phyloP scores from a whole-genome alignment of 2,329 filamentous ascomycete genomes.

The Lachnellula suecica region DNA sequence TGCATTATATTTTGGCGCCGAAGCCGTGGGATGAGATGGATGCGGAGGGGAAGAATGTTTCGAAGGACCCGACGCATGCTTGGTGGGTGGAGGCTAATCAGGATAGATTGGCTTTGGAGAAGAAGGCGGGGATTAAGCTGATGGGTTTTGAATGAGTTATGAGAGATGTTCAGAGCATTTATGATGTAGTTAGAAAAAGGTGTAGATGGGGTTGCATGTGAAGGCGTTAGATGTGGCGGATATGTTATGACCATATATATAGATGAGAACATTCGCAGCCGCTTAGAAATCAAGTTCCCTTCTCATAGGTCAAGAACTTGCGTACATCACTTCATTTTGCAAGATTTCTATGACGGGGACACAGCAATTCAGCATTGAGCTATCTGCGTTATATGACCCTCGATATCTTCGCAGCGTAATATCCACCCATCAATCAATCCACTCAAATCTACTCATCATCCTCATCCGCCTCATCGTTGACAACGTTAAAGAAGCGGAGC shows the following conservation, averaged over 20 bases:
- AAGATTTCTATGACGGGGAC: background rate
- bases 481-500: slow-evolving; percentile 99
- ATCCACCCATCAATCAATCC: slow-evolving; percentile 6
- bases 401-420: slow-evolving; percentile 10
- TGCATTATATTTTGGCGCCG: slow-evolving; percentile 60
- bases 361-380: slow-evolving; percentile 15
- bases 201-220: background rate
- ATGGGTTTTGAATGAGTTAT: slow-evolving; percentile 25
- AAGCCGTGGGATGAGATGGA: slow-evolving; percentile 61
- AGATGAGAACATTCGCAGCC: too few species aligned
- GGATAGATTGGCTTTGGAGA: slow-evolving; percentile 34
- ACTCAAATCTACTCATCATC: slow-evolving; percentile 84
- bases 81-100: slow-evolving; percentile 57
- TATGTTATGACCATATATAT: too few species aligned
- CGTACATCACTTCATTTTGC: background rate
- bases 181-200: background rate
- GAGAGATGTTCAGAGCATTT: background rate
- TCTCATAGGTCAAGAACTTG: too few species aligned
- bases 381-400: slow-evolving; percentile 14
- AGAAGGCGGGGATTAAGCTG: slow-evolving; percentile 33
- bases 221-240: background rate
- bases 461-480: slow-evolving; percentile 96
- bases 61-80: slow-evolving; percentile 44
- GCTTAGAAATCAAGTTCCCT: too few species aligned
- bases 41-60: slow-evolving; percentile 40